Base-by-base conservation (phyloP, 768 basidiomycete genomes). In the Lentinula lateritia region DNA sequence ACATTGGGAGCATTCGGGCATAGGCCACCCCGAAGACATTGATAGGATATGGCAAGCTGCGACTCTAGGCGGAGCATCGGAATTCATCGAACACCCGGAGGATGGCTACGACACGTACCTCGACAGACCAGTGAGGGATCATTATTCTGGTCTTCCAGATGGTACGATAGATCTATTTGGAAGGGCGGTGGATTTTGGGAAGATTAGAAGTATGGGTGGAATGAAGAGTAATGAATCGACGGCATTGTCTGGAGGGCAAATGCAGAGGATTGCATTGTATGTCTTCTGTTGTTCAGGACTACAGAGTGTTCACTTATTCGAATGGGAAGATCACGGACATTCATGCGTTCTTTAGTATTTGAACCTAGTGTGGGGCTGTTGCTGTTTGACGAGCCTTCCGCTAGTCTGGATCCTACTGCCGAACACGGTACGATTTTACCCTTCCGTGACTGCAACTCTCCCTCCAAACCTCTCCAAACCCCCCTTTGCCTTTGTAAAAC, bases 231-330 rank as follows among this genome's bases (percentile, higher is more conserved):
- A 70, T 1, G 66, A 70, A 23, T n/a, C 72, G 6, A 64, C 65
- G 36, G 50, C 63, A 16, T 16, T 64, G 13, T 61, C 70, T 9
- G 90, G 90, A 2, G 90, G 90, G 0, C 87, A 90, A 69, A 84
- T 87, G 80, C 90, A 91, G 65, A 77, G 88, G 58, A 80, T 90
- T 63, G 88, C 88, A 7, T 73, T 92, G 88, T 89, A 70, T 65
- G 85, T 35, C 16, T 46, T 61, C 52, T 52, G 54, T 57, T 56
- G 18, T 48, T 16, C 12, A 34, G 28, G 50, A 3, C n/a, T 23
- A 16, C 61, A 52, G 1, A 46, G 18, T 46, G 43, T 52, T 52
- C 15, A 1, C 18, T 52, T 8, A 35, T 8, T 52, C 13, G 18
- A 28, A 45, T 15, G 6, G 54, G 13, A 6, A 87, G 86, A 60